Evolutionary conservation across 805 yeast species (phyloP), one percentile per base, ranked within the genome.

Genomic region (Saccharomycopsis schoenii): DNA sequence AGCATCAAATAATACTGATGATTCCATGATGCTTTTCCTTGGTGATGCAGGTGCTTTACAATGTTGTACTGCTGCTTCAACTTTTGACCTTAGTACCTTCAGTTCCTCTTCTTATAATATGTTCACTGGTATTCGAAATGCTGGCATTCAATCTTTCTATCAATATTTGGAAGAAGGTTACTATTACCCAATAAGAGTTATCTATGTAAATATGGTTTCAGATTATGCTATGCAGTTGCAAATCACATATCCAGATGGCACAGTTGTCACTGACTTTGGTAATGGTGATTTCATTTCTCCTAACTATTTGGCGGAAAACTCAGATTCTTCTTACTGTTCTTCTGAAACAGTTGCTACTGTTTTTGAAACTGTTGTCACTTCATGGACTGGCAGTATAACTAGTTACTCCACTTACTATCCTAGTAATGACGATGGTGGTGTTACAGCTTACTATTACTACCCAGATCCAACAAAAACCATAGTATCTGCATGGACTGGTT

Each of bases 11-110:
- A 41, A 47, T 11, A 67, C 69, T 24, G 77, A 75, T 67, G 76
- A 75, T 63, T 66, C 68, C 17, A 72, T 68, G n/a, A 70, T 69
- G 66, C 71, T 76, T 55, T 68, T 66, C 56, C 61, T 71, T 58
- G 74, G 74, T 52, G 65, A 64, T n/a, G 69, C 69, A 9, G 68
- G 66, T 60, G 72, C 73, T 10, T 69, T 75, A 29, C 69, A 69
- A 34, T 77, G 81, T 66, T 71, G 77, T 65, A 41, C 47, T n/a
- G 47, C 6, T 41, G 19, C 19, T 41, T 25, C 21, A 40, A 21
- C 19, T 4, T 19, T 19, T 8, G 47, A n/a, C 19, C 21, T n/a
- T 19, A 41, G 19, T 19, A n/a, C 47, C 6, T 41, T 41, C 21
- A 41, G 47, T 19, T 3, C 34, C 34, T 29, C 34, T 29, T 29